phyloP scores from a whole-genome alignment of 352 stramenopile species.

The Phytopythium helicoides region DNA sequence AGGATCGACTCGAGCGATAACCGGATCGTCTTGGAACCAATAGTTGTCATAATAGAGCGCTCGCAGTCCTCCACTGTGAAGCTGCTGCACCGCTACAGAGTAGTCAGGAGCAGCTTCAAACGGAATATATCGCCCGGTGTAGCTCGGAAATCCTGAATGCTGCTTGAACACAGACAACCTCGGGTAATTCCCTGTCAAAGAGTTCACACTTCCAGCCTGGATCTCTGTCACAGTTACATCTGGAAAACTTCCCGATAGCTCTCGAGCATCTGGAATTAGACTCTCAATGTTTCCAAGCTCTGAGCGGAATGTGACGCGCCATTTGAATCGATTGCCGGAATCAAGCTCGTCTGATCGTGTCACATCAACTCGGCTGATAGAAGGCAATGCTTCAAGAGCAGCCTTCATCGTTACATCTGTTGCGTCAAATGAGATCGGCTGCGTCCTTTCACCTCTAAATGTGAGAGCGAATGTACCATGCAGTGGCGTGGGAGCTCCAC shows the following conservation, averaged over 20 bases:
- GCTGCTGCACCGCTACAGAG: slow-evolving; percentile 88
- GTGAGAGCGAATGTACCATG: slow-evolving; percentile 86
- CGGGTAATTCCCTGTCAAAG: slow-evolving; percentile 79
- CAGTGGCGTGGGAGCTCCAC: slow-evolving; percentile 92
- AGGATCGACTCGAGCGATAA: slow-evolving; percentile 85
- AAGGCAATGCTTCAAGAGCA: slow-evolving; percentile 85
- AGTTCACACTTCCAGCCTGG: slow-evolving; percentile 57
- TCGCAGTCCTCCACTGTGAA: slow-evolving; percentile 87
- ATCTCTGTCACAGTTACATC: slow-evolving; percentile 58
- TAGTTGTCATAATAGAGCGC: slow-evolving; percentile 96
- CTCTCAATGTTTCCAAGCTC: slow-evolving; percentile 78
- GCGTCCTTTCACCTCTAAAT: slow-evolving; percentile 79
- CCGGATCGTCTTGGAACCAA: slow-evolving; percentile 92
- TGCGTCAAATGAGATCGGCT: slow-evolving; percentile 84
- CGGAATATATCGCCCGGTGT: slow-evolving; percentile 90
- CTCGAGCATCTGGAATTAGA: slow-evolving; percentile 36
- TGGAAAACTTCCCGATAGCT: slow-evolving; percentile 59
- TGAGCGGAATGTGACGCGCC: slow-evolving; percentile 93
- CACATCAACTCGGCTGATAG: slow-evolving; percentile 91
- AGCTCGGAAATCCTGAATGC: slow-evolving; percentile 90
- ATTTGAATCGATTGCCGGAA: slow-evolving; percentile 85
- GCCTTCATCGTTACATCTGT: slow-evolving; percentile 81
- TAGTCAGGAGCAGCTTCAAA: slow-evolving; percentile 62
- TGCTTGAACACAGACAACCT: slow-evolving; percentile 87
- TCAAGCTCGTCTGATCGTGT: slow-evolving; percentile 64